Evolutionary conservation across 441 rosid species (phyloP).

Genomic region (Croton laevigatus): DNA sequence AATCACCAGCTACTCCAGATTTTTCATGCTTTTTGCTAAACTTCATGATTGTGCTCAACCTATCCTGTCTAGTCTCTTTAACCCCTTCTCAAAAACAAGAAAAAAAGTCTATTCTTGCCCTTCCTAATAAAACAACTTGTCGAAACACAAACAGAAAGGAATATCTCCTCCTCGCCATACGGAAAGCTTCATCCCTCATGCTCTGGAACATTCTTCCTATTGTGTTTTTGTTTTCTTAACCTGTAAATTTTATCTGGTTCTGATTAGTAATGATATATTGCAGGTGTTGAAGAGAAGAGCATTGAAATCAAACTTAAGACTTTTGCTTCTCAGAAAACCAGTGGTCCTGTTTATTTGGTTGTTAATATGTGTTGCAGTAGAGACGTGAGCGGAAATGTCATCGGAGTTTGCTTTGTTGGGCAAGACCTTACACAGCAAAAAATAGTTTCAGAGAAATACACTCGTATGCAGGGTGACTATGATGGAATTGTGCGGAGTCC

Average conservation of each 20-base stretch:
- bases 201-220: neutral
- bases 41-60: neutral
- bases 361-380: slow-evolving; percentile 79
- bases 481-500: slow-evolving; percentile 64
- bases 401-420: slow-evolving; percentile 78
- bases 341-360: slow-evolving; percentile 50
- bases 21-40: neutral
- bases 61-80: neutral
- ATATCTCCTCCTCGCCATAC: neutral
- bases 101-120: no score
- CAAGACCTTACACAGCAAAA: slow-evolving; percentile 79
- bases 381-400: slow-evolving; percentile 49
- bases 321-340: slow-evolving; percentile 43
- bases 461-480: slow-evolving; percentile 67
- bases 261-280: slow-evolving; percentile 15
- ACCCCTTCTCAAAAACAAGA: neutral
- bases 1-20: neutral
- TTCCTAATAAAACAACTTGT: neutral
- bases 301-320: slow-evolving; percentile 65
- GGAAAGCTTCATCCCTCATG: neutral
- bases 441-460: slow-evolving; percentile 48
- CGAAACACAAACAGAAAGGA: neutral
- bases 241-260: neutral
- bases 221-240: neutral
- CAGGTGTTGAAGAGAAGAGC: slow-evolving; percentile 71